These are phyloP conservation scores for Alloteropsis semialata DNA, from an alignment of 176 grass and related monocot genomes.

Conservation along the genomic window DNA sequence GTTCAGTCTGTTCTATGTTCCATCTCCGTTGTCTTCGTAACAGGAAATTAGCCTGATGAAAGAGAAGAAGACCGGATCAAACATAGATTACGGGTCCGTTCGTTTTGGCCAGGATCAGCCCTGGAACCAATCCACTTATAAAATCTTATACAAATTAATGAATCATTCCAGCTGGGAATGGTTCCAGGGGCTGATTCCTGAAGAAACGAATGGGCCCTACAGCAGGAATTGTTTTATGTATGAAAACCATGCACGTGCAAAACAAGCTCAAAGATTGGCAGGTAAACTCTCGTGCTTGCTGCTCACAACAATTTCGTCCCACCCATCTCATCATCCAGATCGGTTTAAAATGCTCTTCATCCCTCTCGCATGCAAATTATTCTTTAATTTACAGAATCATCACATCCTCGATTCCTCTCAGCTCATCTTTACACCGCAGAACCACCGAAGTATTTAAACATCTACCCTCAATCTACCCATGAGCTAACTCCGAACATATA, in stretches of 20 bases:
- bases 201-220: too few species aligned
- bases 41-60: not conserved
- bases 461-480: constrained; percentile 39
- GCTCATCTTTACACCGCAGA: constrained; percentile 30
- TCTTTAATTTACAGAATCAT: not conserved
- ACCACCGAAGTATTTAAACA: constrained; percentile 3
- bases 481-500: constrained; percentile 44
- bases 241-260: not conserved
- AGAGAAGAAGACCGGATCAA: not conserved
- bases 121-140: too few species aligned
- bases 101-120: too few species aligned
- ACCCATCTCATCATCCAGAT: not conserved
- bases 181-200: too few species aligned
- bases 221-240: too few species aligned
- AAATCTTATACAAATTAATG: too few species aligned
- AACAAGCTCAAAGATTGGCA: constrained; percentile 41
- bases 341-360: not conserved
- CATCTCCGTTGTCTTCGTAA: not conserved
- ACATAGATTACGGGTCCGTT: not conserved
- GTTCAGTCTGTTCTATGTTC: too few species aligned
- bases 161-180: too few species aligned
- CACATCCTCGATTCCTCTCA: not conserved
- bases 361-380: not conserved
- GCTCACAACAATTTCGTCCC: not conserved
- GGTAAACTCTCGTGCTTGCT: constrained; percentile 44